Conservation (phyloP, 306 rosid genomes). For the Trichosanthes truncata region DNA sequence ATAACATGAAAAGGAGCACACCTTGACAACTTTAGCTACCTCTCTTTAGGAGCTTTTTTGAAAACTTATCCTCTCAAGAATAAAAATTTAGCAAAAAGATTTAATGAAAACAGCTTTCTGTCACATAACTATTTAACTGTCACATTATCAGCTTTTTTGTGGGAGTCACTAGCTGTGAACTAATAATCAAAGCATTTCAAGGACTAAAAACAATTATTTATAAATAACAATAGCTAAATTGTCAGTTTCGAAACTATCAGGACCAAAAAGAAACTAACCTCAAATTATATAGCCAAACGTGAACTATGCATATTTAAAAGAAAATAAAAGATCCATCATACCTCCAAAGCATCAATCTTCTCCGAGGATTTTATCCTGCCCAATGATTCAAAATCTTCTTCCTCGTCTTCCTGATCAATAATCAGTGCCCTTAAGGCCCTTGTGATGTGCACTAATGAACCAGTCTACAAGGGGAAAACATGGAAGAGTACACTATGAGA, state of each 20-base stretch:
- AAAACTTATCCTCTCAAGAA: background rate
- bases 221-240: background rate
- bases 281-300: background rate
- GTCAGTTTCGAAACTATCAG: background rate
- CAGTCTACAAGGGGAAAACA: conserved; percentile 31
- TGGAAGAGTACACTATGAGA: conserved; percentile 11
- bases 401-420: conserved; percentile 59
- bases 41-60: background rate
- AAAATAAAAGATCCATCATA: conserved; percentile 21
- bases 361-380: conserved; percentile 46
- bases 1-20: background rate
- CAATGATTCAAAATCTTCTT: conserved; percentile 39
- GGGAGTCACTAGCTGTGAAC: background rate
- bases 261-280: background rate
- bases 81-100: background rate
- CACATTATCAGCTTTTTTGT: background rate
- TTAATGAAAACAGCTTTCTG: background rate
- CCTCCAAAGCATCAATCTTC: conserved; percentile 87
- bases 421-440: conserved; percentile 60
- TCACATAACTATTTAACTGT: background rate
- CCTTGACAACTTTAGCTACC: background rate
- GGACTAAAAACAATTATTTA: background rate
- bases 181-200: background rate
- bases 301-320: background rate
- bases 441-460: conserved; percentile 64